These are phyloP conservation scores for Xylaria sp. DNA, from an alignment of 2,329 filamentous ascomycete genomes.

Conservation along the genomic window DNA sequence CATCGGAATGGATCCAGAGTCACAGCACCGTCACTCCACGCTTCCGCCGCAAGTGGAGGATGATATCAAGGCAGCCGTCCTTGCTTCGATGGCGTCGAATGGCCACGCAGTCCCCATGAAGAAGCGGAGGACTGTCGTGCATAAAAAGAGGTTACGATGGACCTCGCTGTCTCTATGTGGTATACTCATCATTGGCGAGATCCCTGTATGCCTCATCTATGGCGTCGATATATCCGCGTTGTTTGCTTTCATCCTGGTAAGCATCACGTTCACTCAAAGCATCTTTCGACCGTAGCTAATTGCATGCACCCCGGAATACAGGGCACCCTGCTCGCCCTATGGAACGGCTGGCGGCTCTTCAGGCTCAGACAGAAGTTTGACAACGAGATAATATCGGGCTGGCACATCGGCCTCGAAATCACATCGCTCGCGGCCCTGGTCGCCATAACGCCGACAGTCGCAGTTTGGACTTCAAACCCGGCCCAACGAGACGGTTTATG, in stretches of 20 bases:
- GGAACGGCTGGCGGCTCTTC: conserved; percentile 36
- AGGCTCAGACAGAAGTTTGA: conserved; percentile 27
- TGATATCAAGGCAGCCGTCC: conserved; percentile 35
- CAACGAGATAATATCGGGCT: conserved; percentile 30
- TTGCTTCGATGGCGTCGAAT: conserved; percentile 19
- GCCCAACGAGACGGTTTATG: too few relatives aligned
- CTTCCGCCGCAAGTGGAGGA: conserved; percentile 34
- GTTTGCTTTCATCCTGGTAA: conserved; percentile 16
- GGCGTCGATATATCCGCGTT: background rate
- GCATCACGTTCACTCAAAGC: background rate
- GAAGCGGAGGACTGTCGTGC: conserved; percentile 7
- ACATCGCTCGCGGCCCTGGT: conserved; percentile 13
- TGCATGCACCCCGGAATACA: background rate
- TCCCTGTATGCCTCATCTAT: background rate
- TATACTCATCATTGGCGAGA: conserved; percentile 17
- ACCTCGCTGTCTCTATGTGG: conserved; percentile 15
- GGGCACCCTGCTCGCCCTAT: conserved; percentile 31
- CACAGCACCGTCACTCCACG: conserved; percentile 1
- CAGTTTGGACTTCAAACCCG: background rate
- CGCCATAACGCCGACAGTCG: background rate
- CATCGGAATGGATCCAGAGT: conserved; percentile 16
- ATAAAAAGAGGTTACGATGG: conserved; percentile 24
- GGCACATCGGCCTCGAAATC: conserved; percentile 29
- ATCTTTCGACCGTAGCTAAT: conserved; percentile 12
- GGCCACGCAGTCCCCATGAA: background rate